phyloP scores from a whole-genome alignment of 345 rosid genomes.

The Pistacia atlantica region DNA sequence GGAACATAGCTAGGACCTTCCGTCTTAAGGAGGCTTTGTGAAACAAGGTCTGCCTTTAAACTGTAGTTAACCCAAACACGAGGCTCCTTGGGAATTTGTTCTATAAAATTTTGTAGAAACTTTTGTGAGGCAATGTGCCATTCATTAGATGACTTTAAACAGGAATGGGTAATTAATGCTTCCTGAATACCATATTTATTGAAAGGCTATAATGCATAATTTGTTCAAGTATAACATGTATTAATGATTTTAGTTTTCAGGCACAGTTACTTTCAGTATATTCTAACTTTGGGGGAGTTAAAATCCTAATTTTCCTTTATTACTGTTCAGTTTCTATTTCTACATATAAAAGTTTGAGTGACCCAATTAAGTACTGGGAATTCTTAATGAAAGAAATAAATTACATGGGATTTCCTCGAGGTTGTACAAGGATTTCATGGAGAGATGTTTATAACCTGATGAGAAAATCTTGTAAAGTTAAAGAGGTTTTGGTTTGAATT shows the following conservation, averaged over 20 bases:
- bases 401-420: too few relatives aligned
- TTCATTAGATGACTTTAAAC: background rate
- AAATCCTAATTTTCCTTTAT: too few relatives aligned
- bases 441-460: too few relatives aligned
- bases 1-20: constrained; percentile 69
- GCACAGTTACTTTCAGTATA: background rate
- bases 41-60: constrained; percentile 12
- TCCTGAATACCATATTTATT: background rate
- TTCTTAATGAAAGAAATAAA: too few relatives aligned
- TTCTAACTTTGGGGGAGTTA: background rate
- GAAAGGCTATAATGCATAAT: background rate
- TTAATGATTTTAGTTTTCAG: background rate
- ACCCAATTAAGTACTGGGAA: too few relatives aligned
- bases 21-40: constrained; percentile 81
- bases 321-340: too few relatives aligned
- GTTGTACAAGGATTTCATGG: too few relatives aligned
- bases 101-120: constrained; percentile 9
- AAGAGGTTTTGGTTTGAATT: too few relatives aligned
- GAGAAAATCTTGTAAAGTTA: too few relatives aligned
- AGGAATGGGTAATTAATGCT: background rate
- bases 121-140: background rate
- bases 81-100: background rate
- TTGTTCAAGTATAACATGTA: background rate
- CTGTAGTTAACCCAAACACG: background rate
- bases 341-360: too few relatives aligned